Evolutionary conservation across 2,329 filamentous ascomycete genomes (phyloP).

Genomic region (Huntiella bhutanensis): DNA sequence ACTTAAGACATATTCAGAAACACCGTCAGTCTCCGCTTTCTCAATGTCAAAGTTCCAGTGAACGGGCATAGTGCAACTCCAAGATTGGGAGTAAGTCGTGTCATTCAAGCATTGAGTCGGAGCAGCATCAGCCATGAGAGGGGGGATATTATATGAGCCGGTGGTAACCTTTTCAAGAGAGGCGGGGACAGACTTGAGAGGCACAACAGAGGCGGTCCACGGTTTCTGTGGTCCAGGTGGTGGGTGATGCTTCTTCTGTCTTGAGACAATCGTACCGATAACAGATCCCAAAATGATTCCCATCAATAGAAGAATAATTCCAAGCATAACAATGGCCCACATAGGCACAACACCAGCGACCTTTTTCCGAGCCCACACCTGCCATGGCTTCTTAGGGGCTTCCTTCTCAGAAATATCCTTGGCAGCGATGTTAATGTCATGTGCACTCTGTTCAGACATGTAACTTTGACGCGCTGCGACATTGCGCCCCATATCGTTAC

Average conservation of each 20-base stretch:
- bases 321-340: constrained; percentile 37
- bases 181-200: constrained; percentile 19
- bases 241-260: constrained; percentile 13
- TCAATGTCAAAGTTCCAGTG: constrained; percentile 26
- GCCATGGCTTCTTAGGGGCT: constrained; percentile 28
- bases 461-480: constrained; percentile 34
- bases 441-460: constrained; percentile 30
- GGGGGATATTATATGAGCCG: constrained; percentile 38
- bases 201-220: background rate
- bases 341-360: constrained; percentile 40
- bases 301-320: constrained; percentile 30
- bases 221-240: background rate
- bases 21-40: constrained; percentile 15
- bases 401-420: constrained; percentile 28
- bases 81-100: constrained; percentile 34
- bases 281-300: constrained; percentile 38
- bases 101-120: constrained; percentile 39
- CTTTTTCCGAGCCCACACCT: constrained; percentile 32
- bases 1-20: constrained; percentile 21
- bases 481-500: constrained; percentile 30
- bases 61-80: constrained; percentile 40
- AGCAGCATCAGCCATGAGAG: constrained; percentile 28
- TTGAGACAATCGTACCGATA: constrained; percentile 27
- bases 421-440: constrained; percentile 35
- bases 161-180: constrained; percentile 33